Evolutionary conservation across 805 yeast genomes (phyloP), one percentile per base, ranked within the genome.

Genomic region (Nakazawaea siamensis): DNA sequence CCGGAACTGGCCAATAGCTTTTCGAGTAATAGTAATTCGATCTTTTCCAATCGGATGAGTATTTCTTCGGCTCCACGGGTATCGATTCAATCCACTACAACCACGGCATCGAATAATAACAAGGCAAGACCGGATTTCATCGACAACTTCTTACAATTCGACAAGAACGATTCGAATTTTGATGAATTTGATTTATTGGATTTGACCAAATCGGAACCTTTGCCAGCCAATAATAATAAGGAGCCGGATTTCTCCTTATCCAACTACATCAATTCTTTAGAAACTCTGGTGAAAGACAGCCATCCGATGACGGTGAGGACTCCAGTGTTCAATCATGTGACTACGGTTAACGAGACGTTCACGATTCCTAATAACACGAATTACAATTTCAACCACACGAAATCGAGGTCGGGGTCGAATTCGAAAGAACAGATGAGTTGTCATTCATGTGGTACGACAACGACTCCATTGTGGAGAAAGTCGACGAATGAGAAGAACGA

Each of bases 391-490:
- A 37, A 28, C 23, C 26, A 12, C 6, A 11, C 13, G 13, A 18
- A 12, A 10, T 29, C 31, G 15, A 8, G 13, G 16, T 19, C 23
- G 7, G n/a, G n/a, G n/a, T 20, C 26, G 7, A n/a, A 17, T 12
- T 10, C 12, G 10, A 37, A 35, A 24, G 37, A 40, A 28, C 51
- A 54, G 32, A 44, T 88, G 1, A 65, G 75, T 19, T 88, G 97
- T 55, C 84, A 80, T 47, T 88, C 88, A 57, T 88, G 97, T 59
- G 72, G 78, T 48, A 88, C 97, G 1, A 79, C 87, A 27, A 86
- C 94, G 4, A 88, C 97, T 2, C 97, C 97, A 1, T 65, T 88
- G 13, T 88, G 97, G 97, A 72, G 97, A 51, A 70, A 95, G 44
- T 57, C 62, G 8, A 37, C 34, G 13, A 37, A 33, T 24, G 36